Base-by-base conservation (phyloP, 164 flowering plant species). In the Litsea cubeba region DNA sequence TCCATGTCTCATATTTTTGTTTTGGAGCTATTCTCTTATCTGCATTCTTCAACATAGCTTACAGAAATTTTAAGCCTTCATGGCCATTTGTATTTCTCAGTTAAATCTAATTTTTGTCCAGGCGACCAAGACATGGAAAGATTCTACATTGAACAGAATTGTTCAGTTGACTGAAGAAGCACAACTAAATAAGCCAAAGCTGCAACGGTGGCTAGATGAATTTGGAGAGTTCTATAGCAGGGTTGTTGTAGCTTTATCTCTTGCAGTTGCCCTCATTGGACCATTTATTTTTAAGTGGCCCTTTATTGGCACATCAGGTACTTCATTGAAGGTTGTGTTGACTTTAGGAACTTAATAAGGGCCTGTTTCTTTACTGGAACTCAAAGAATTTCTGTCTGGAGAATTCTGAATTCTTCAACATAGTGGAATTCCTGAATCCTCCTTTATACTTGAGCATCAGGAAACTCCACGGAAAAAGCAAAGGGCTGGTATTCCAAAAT, bases 181-280 rank as follows among this genome's bases (percentile, higher is more conserved):
- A 68, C 98, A 90, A 22, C 85, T 82, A 62, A 93, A 86, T 76
- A 95, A 91, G 75, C 99, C 99, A 71, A 92, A 87, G 81, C 93
- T 95, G 73, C 98, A 95, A 78, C 86, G 99, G 80, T 95, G 99
- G 99, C 84, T 95, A 72, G 98, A 95, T 85, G 95, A 93, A 76
- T 95, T 95, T 90, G 99, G 99, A 20, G 99, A 92, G 76, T 82
- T 63, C 22, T 95, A 95, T 84, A 93, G 98, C 85, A 87, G 87
- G 87, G 89, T 90, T 75, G 99, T 95, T 77, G 88, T 95, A 60
- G 81, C 87, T 75, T 76, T 92, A 64, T 95, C 99, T 71, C 78
- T 88, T 70, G 88, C 87, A 12, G 80, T 95, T 86, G 98, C 98
- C 20, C 74, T 93, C 63, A n/a, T 90, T 78, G 99, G 99, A 50